Evolutionary conservation across 805 yeast genomes (phyloP).

Genomic region (Millerago galiae): DNA sequence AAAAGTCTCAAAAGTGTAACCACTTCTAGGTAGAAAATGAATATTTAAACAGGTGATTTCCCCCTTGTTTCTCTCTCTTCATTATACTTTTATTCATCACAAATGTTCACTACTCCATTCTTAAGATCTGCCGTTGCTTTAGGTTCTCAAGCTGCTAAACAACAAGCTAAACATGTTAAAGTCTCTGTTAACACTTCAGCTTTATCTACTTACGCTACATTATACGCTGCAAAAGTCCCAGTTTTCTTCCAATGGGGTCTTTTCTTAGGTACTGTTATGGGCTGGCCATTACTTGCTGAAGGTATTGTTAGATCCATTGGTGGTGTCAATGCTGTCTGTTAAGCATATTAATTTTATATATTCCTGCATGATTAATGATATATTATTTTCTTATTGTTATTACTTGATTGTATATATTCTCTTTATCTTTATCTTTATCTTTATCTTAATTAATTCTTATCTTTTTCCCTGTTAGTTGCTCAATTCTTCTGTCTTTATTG

Average conservation of each 20-base stretch:
- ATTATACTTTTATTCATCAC: constrained; percentile 1
- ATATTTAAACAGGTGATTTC: not conserved
- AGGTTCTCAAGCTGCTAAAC: constrained; percentile 14
- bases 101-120: constrained; percentile 22
- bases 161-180: constrained; percentile 17
- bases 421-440: too few relatives aligned
- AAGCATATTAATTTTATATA: not conserved
- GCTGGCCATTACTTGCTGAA: constrained; percentile 21
- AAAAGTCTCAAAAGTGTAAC: too few relatives aligned
- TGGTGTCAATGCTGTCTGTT: constrained; percentile 2
- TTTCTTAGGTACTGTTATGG: constrained; percentile 12
- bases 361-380: not conserved
- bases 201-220: constrained; percentile 6
- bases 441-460: too few relatives aligned
- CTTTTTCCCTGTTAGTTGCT: too few relatives aligned
- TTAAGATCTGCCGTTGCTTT: constrained; percentile 23
- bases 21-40: not conserved
- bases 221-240: constrained; percentile 18
- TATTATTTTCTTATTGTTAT: too few relatives aligned
- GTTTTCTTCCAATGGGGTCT: constrained; percentile 19
- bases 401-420: too few relatives aligned
- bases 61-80: not conserved
- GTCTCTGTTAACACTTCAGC: constrained; percentile 14
- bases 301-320: constrained; percentile 4
- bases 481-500: too few relatives aligned